Base-by-base conservation (phyloP, 108 stramenopile species). In the Aurantiochytrium sp. region DNA sequence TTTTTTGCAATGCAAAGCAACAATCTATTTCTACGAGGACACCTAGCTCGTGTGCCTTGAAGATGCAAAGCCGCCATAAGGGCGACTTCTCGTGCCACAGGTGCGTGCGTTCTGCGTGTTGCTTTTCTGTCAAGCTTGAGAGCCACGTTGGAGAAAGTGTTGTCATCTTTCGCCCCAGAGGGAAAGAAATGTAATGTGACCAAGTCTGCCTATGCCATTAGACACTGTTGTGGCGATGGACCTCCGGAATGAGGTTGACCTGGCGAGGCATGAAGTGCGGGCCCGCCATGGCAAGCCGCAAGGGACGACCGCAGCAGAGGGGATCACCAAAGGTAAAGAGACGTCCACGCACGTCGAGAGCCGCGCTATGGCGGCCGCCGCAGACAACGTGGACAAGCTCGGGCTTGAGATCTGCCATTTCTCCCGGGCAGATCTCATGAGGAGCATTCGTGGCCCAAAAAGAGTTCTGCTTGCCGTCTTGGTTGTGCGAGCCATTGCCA, bases 291-390 rank as follows among this genome's bases (percentile, higher is more conserved):
- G 45, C 49, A 35, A 53, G n/a, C 25, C 76, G 76, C 45, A 83
- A 23, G 6, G 76, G 76, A 23, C 76, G 76, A 23, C 76, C 76
- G 28, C 49, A 53, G 76, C 76, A 83, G 25, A 83, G n/a, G 19
- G 76, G 76, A 23, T 83, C 76, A 16, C 76, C 76, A 83, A 83
- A 83, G 51, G 49, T 83, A 53, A 83, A 83, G 25, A 83, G 51
- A 12, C 49, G 51, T 1, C 76, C 76, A 6, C 28, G 45, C 23
- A 83, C 76, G 28, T 83, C 76, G 25, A 53, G 76, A 14, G 76
- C 51, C 14, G 51, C 76, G 51, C 76, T 83, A 23, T 83, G 76
- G 25, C 76, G 76, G n/a, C 76, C 76, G n/a, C 76, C 76, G 76
- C 76, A 83, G 25, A 83, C 76, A 23, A 83, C 76, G 51, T 53